Evolutionary conservation across 2,329 filamentous ascomycete species (phyloP), one percentile per base, ranked within the genome.

Genomic region (Pestalotiopsis fici): DNA sequence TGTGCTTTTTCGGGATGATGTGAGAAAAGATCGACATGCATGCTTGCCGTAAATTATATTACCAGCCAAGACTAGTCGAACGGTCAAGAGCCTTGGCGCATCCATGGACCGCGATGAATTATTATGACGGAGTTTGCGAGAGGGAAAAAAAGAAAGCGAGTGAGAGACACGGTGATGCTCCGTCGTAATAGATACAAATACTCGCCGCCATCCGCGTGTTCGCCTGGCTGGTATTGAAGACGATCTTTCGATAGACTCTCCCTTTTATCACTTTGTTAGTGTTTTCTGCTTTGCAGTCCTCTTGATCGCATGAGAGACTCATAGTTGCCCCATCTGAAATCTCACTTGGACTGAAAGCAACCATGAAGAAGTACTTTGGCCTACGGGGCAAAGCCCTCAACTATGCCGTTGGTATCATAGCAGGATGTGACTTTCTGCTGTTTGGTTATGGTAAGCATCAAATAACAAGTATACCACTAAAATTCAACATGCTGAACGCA

Each of bases 341-440:
- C 6, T 9, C 43, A 18, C 18, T 43, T 12, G 13, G 13, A 28
- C 28, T 18, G 27, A n/a, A n/a, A n/a, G 31, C 43, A 71, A 72
- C n/a, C 61, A 78, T 77, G 75, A 73, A 69, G 66, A 74, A 68
- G 67, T 93, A 86, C 74, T 88, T 91, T 72, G 91, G 91, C 78
- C 85, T 93, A 69, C 85, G 85, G 66, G 91, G 91, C 81, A 81
- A 85, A 39, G 79, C 80, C 77, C 87, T 93, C 71, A 92, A 91
- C 81, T 85, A 88, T 78, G 90, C 90, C 65, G 88, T 94, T 72
- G 88, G 89, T 69, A 80, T 89, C n/a, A 86, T 93, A 73, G 91
- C 91, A 67, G 91, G 91, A 74, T 87, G 90, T 62, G 91, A 93
- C 78, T 93, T 93, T 76, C 81, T 92, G 70, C 88, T 87, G 27